Percentiles rank a stretch among this genome's conserved stretches.
These are phyloP conservation scores for Tetrahymena elliotti DNA, from an alignment of 73 alveolate genomes.

Conservation along the genomic window DNA sequence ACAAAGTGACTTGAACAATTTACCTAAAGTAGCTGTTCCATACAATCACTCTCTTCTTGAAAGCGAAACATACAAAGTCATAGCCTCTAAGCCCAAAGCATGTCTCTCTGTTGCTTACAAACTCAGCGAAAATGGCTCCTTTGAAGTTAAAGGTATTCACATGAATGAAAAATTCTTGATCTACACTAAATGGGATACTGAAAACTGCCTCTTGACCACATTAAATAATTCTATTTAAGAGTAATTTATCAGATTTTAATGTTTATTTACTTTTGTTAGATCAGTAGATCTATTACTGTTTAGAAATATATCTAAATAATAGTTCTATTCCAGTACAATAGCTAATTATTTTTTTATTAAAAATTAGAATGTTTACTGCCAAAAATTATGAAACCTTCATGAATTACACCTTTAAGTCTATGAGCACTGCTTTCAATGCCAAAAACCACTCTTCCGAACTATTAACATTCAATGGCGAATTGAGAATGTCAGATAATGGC, in stretches of 20 bases:
- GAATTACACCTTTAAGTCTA: neutral
- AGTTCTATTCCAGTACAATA: neutral
- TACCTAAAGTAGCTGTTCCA: neutral
- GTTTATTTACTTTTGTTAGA: neutral
- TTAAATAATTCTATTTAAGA: neutral
- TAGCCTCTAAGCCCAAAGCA: neutral
- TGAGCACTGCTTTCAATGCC: neutral
- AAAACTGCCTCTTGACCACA: neutral
- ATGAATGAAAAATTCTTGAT: neutral
- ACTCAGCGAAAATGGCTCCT: neutral
- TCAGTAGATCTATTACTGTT: neutral
- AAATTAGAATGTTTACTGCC: neutral
- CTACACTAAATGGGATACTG: neutral
- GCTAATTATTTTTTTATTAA: neutral
- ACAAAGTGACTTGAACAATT: neutral
- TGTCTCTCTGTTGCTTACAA: neutral
- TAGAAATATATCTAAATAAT: too few species aligned
- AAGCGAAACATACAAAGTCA: neutral
- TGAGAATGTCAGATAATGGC: neutral
- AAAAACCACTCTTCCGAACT: neutral
- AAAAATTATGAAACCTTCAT: neutral
- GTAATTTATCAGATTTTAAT: neutral
- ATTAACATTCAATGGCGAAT: neutral
- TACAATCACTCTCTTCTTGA: neutral
- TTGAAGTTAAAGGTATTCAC: neutral